Percentiles rank a stretch among this genome's conserved stretches.
Conservation (phyloP, 768 basidiomycete species). For the Russula foetens region DNA sequence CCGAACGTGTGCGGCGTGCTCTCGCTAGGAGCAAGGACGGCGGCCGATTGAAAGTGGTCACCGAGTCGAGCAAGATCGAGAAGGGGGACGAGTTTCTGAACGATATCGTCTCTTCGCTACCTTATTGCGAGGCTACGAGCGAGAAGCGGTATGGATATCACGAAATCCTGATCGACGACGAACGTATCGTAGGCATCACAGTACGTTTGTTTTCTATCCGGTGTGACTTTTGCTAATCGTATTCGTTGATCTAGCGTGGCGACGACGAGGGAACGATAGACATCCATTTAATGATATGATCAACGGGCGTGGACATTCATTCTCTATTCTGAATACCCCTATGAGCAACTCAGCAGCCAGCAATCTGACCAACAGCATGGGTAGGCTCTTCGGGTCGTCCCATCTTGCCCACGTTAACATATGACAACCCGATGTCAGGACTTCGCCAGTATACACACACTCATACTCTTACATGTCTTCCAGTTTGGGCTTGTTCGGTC, state of each 20-base stretch:
- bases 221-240: neutral
- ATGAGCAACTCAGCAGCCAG: neutral
- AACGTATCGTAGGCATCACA: slow-evolving; percentile 15
- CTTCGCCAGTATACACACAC: neutral
- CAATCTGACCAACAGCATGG: neutral
- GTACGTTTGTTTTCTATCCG: neutral
- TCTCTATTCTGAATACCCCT: neutral
- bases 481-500: neutral
- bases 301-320: neutral
- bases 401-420: too few species aligned
- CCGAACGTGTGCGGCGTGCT: slow-evolving; percentile 10
- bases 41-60: slow-evolving; percentile 6
- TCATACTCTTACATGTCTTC: neutral
- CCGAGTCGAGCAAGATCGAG: slow-evolving; percentile 9
- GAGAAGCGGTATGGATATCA: slow-evolving; percentile 17
- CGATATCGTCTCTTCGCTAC: slow-evolving; percentile 11
- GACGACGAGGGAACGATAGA: slow-evolving; percentile 8
- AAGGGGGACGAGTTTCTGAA: slow-evolving; percentile 13
- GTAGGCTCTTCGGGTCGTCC: neutral
- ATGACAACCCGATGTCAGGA: neutral
- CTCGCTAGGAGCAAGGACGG: neutral
- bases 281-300: slow-evolving; percentile 9
- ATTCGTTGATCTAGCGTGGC: neutral
- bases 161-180: slow-evolving; percentile 13
- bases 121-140: slow-evolving; percentile 15